Conservation (phyloP, 2,329 filamentous ascomycete genomes). For the Cladosporium cucumerinum region DNA sequence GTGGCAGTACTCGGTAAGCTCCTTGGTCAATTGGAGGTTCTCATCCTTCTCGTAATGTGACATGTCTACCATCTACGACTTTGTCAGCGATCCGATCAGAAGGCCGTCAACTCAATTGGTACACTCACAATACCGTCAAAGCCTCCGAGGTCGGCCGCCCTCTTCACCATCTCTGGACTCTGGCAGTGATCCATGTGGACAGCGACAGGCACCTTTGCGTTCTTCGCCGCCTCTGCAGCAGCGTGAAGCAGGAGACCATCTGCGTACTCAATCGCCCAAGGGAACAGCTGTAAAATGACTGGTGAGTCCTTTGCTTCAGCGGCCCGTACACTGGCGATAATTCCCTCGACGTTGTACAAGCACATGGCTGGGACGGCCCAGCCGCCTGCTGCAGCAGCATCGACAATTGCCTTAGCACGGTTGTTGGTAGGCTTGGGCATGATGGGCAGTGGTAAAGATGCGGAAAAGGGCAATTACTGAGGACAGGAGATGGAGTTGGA, state of each 20-base stretch:
- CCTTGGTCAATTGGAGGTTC: constrained; percentile 31
- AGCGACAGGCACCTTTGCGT: constrained; percentile 28
- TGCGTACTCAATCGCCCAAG: constrained; percentile 29
- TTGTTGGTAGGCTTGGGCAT: constrained; percentile 15
- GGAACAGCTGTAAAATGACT: constrained; percentile 30
- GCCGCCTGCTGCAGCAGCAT: constrained; percentile 14
- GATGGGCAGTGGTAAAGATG: not conserved
- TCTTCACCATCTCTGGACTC: constrained; percentile 24
- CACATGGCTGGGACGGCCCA: constrained; percentile 17
- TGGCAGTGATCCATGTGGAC: constrained; percentile 34
- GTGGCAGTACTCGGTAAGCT: constrained; percentile 31
- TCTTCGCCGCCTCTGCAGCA: constrained; percentile 25
- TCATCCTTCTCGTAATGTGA: constrained; percentile 34
- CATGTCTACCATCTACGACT: constrained; percentile 33
- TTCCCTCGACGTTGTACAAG: constrained; percentile 27
- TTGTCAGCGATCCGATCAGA: not conserved
- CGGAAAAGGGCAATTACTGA: not conserved
- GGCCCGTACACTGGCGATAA: constrained; percentile 29
- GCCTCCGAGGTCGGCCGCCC: constrained; percentile 24
- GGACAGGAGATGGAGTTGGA: not conserved
- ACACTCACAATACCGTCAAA: constrained; percentile 29
- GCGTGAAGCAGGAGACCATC: constrained; percentile 28
- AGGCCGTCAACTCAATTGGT: too few species aligned
- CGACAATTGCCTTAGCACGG: constrained; percentile 17
- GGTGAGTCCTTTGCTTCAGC: constrained; percentile 30